phyloP scores from a whole-genome alignment of 345 rosid species.

The Hibiscus mutabilis region DNA sequence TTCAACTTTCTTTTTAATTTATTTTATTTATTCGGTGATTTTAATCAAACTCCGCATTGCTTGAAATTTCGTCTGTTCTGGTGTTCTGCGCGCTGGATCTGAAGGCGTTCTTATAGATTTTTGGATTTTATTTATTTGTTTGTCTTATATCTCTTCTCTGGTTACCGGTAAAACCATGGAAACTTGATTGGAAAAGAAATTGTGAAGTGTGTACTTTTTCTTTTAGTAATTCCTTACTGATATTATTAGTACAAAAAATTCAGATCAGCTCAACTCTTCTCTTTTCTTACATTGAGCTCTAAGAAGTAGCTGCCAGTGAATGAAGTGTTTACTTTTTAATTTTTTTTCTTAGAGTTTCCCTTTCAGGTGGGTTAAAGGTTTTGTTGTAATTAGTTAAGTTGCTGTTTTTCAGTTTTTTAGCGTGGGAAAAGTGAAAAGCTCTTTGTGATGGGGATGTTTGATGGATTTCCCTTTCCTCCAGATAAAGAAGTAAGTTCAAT shows the following conservation, averaged over 20 bases:
- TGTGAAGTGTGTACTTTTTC: neutral
- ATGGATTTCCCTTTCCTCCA: slow-evolving; percentile 85
- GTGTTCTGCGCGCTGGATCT: slow-evolving; percentile 12
- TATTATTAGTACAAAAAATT: neutral
- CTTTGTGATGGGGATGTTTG: slow-evolving; percentile 65
- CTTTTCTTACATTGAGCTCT: neutral
- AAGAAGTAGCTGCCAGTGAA: neutral
- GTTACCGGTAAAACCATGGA: neutral
- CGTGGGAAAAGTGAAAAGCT: slow-evolving; percentile 13
- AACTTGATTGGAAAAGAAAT: neutral
- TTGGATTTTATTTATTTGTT: neutral
- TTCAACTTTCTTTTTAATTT: neutral
- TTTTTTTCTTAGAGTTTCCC: neutral
- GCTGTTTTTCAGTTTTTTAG: neutral
- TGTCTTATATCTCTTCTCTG: neutral
- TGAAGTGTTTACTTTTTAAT: neutral
- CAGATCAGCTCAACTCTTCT: neutral
- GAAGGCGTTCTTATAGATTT: neutral
- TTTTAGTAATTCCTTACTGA: neutral
- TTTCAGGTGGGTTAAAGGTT: slow-evolving; percentile 12
- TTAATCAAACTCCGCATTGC: neutral
- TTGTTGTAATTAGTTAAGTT: slow-evolving; percentile 15
- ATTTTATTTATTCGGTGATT: neutral
- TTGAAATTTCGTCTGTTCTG: neutral
- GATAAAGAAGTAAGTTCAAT: slow-evolving; percentile 65